These are phyloP conservation scores for Didymella segeticola DNA, from an alignment of 2,329 filamentous ascomycete genomes.

Conservation along the genomic window DNA sequence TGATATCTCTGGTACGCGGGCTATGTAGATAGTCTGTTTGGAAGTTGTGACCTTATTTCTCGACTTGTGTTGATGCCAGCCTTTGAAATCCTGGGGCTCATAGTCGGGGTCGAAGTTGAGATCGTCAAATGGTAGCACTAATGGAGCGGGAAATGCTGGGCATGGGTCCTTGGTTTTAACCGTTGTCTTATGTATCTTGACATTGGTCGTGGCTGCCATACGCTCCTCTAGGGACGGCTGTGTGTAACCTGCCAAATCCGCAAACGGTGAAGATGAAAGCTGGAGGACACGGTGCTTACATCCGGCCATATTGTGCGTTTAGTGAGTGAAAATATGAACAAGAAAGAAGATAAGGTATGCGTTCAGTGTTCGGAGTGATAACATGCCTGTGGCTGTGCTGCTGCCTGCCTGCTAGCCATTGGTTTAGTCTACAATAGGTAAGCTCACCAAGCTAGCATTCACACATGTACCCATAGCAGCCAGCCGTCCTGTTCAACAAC, in stretches of 20 bases:
- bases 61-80: constrained; percentile 51
- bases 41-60: constrained; percentile 58
- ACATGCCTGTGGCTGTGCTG: too few relatives aligned
- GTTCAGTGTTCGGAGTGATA: too few relatives aligned
- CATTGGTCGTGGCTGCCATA: constrained; percentile 27
- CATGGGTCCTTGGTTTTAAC: constrained; percentile 12
- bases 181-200: constrained; percentile 17
- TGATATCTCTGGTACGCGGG: constrained; percentile 53
- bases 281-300: constrained; percentile 13
- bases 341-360: too few relatives aligned
- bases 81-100: constrained; percentile 59
- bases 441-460: neutral
- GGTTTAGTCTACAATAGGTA: neutral
- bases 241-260: constrained; percentile 44
- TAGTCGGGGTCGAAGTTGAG: constrained; percentile 61
- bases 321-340: too few relatives aligned
- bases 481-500: too few relatives aligned
- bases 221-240: constrained; percentile 28
- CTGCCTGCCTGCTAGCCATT: too few relatives aligned
- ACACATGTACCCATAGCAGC: too few relatives aligned
- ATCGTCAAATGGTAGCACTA: constrained; percentile 67
- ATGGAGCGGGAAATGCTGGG: constrained; percentile 61
- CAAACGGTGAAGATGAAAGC: constrained; percentile 43
- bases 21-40: constrained; percentile 62
- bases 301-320: neutral